Percentiles rank a stretch among this genome's conserved stretches.
phyloP scores from a whole-genome alignment of 768 basidiomycete genomes.

The Leccinellum rugosiceps region DNA sequence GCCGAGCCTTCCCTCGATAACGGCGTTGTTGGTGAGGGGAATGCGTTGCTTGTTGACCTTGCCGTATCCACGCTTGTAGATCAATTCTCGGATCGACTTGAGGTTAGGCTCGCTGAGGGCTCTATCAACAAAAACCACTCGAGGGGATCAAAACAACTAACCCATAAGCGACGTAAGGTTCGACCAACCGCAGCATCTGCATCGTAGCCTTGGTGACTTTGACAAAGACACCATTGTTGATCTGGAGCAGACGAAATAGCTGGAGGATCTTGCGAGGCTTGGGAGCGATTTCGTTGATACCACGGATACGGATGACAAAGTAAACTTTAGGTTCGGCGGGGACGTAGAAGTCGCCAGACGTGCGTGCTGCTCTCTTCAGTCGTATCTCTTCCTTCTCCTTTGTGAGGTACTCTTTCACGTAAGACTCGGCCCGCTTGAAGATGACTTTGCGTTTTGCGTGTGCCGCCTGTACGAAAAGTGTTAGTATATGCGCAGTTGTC shows the following conservation, averaged over 20 bases:
- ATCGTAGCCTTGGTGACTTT: conserved; percentile 95
- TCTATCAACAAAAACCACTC: conserved; percentile 1
- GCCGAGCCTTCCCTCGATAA: conserved; percentile 89
- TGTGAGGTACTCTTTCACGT: conserved; percentile 92
- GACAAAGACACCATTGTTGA: conserved; percentile 99
- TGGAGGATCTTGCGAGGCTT: conserved; percentile 99
- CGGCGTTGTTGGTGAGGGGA: conserved; percentile 87
- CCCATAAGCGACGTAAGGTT: conserved; percentile 98
- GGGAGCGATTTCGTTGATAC: conserved; percentile 99
- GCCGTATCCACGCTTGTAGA: conserved; percentile 99
- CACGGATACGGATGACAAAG: conserved; percentile 96
- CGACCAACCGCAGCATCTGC: conserved; percentile 97
- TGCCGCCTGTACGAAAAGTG: conserved; percentile 53
- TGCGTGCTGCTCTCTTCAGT: conserved; percentile 87
- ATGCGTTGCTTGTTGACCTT: conserved; percentile 98
- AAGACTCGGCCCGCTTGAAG: conserved; percentile 98
- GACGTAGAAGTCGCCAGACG: conserved; percentile 95
- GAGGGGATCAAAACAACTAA: conserved; percentile 34
- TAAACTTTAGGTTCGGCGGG: conserved; percentile 95
- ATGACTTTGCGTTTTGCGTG: conserved; percentile 94
- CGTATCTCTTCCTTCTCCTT: conserved; percentile 97
- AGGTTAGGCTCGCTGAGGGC: conserved; percentile 83
- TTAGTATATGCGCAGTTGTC: background rate
- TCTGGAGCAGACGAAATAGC: conserved; percentile 96
- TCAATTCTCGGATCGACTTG: conserved; percentile 92